Evolutionary conservation across 768 basidiomycete species (phyloP).

Genomic region (Phlebiopsis flavidoalba): DNA sequence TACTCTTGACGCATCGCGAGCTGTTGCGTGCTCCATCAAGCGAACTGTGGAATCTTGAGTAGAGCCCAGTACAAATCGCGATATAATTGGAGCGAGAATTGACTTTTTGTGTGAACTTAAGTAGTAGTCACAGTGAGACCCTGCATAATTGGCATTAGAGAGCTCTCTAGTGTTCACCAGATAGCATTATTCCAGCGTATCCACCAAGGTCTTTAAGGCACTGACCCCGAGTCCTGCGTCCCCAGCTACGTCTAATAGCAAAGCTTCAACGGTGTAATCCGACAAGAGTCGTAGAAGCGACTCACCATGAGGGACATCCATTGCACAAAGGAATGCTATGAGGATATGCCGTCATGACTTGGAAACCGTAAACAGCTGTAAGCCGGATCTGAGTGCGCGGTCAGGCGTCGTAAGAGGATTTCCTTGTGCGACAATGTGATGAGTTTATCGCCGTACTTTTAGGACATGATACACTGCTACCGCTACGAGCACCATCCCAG

Average conservation of each 20-base stretch:
- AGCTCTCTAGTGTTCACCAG: slow-evolving; percentile 42
- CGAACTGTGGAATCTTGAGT: slow-evolving; percentile 95
- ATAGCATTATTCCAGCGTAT: slow-evolving; percentile 96
- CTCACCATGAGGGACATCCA: slow-evolving; percentile 97
- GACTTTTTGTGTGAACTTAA: slow-evolving; percentile 78
- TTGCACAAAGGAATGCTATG: slow-evolving; percentile 89
- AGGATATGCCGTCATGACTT: slow-evolving; percentile 94
- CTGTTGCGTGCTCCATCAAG: slow-evolving; percentile 92
- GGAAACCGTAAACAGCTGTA: slow-evolving; percentile 88
- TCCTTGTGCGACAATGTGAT: slow-evolving; percentile 44
- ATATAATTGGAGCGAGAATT: slow-evolving; percentile 95
- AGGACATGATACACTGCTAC: slow-evolving; percentile 43
- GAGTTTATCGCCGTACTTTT: too few relatives aligned
- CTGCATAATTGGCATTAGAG: background rate
- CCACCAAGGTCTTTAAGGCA: slow-evolving; percentile 95
- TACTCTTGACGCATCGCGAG: slow-evolving; percentile 89
- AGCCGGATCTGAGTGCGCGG: slow-evolving; percentile 98
- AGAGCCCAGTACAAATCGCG: slow-evolving; percentile 80
- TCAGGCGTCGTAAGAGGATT: slow-evolving; percentile 77
- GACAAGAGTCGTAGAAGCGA: slow-evolving; percentile 2
- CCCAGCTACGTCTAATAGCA: slow-evolving; percentile 90
- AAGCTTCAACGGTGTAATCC: background rate
- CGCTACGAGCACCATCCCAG: slow-evolving; percentile 95
- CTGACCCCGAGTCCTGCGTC: slow-evolving; percentile 94
- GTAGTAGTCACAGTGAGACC: background rate